Base-by-base conservation (phyloP, 2,329 filamentous ascomycete species). In the Colletotrichum tanaceti region DNA sequence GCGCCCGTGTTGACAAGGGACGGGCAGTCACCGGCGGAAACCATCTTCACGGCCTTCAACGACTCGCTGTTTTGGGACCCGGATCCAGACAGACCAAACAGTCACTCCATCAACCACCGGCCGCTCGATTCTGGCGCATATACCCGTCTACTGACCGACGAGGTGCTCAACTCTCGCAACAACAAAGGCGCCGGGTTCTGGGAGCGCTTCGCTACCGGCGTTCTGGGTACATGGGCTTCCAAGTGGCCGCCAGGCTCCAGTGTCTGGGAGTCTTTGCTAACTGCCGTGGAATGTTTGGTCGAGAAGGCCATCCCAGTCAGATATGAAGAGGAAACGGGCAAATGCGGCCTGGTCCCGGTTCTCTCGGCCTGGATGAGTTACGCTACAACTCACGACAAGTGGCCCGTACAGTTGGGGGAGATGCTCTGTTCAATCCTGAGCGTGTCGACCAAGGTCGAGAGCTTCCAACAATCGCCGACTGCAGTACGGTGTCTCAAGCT, bases 1-100 rank as follows among this genome's bases (percentile, higher is more conserved):
- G 41, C 70, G 1, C 71, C 73, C 6, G 28, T 73, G 6, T 52
- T 64, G 5, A 73, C 72, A 11, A 2, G 16, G 1, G 41, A 71
- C 3, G 75, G 73, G 3, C 47, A 59, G 4, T 75, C 74, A 6
- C 72, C 75, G 3, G 73, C 75, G 16, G 77, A 79, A 65, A 77
- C 73, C 1, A 73, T 79, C 2, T 72, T 79, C 20, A 71, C 68
- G 1, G 76, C 75, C 28, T 75, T 73, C 6, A 70, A 57, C 10
- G 41, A 35, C 20, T 16, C n/a, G 28, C 43, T 20, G 0, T 6
- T n/a, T 1, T 32, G 9, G 14, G 41, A 14, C 18, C n/a, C 3
- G n/a, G 18, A 18, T 14, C 20, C 28, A 14, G 35, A 28, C 5
- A 18, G 14, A 4, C n/a, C n/a, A 1, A 24, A 20, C 2, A 55